A percentile compares a stretch with the other conserved stretches of the same genome.
Conservation (phyloP, 306 rosid genomes). For the Arachis stenosperma region DNA sequence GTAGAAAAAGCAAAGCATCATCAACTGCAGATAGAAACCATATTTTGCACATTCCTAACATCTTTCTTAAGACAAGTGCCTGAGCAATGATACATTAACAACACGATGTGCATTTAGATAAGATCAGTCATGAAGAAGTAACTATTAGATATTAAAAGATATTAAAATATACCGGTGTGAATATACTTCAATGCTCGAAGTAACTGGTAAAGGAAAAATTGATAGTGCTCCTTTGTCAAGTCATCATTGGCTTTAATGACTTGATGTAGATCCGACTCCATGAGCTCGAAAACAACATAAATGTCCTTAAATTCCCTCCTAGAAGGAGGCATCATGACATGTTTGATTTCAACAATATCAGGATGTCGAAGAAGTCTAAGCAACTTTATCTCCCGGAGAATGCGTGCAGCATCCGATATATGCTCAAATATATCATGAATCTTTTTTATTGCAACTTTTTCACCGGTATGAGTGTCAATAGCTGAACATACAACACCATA, state of each 20-base stretch:
- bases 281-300: conserved; percentile 92
- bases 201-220: conserved; percentile 92
- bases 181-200: conserved; percentile 96
- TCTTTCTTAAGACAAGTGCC: conserved; percentile 25
- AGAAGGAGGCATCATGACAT: conserved; percentile 88
- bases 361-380: conserved; percentile 96
- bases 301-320: conserved; percentile 86
- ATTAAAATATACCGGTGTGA: conserved; percentile 67
- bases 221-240: conserved; percentile 88
- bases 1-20: background rate
- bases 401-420: conserved; percentile 93
- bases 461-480: conserved; percentile 80
- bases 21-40: background rate
- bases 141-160: conserved; percentile 30
- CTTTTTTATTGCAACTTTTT: conserved; percentile 93
- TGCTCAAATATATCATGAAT: conserved; percentile 93
- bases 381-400: conserved; percentile 97
- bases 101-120: conserved; percentile 10
- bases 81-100: conserved; percentile 20
- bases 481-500: conserved; percentile 99
- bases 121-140: conserved; percentile 16
- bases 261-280: conserved; percentile 98
- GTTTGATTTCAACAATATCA: conserved; percentile 95
- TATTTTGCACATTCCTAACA: conserved; percentile 11
- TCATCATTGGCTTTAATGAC: conserved; percentile 94